Evolutionary conservation across 768 basidiomycete species (phyloP), one percentile per base, ranked within the genome.

Genomic region (Boletus bicolor): DNA sequence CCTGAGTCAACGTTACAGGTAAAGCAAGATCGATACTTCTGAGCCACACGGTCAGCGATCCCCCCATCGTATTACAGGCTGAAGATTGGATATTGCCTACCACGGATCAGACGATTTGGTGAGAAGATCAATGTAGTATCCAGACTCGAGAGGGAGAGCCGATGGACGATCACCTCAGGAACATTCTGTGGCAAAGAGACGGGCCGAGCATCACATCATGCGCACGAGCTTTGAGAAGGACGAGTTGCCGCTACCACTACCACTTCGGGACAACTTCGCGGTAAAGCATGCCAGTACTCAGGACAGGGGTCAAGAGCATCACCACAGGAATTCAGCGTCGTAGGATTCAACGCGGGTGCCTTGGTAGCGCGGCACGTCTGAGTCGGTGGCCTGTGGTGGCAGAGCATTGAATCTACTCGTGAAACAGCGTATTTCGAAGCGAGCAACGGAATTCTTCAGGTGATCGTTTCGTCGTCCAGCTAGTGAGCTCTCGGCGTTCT

Each of bases 251-350:
- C 49, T 51, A 26, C n/a, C 21, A 41, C 35, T 62, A 39, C 61
- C 61, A 47, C 37, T 58, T 62, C 26, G 7, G 44, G 56, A 21
- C 24, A 5, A 34, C 61, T 62, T 58, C 60, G 53, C 55, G 32
- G 60, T 47, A 55, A 38, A 21, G 39, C 21, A 38, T 28, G 36
- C 37, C n/a, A 42, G 26, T 2, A 19, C 28, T 15, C 35, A 5
- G 35, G 24, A 47, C 28, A 50, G 44, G 48, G 56, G 37, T 32
- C 41, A 32, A 49, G 44, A 15, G 30, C 41, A 48, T 47, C 47
- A 42, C 12, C 34, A n/a, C 43, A 24, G 21, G 57, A 48, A 54
- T 24, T n/a, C 5, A 10, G 36, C 17, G 21, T n/a, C n/a, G 35
- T 30, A 32, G 15, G 46, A 43, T 26, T 28, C 47, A 32, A 49